phyloP scores from a whole-genome alignment of 345 rosid species.

The Lenwebbia sp. region DNA sequence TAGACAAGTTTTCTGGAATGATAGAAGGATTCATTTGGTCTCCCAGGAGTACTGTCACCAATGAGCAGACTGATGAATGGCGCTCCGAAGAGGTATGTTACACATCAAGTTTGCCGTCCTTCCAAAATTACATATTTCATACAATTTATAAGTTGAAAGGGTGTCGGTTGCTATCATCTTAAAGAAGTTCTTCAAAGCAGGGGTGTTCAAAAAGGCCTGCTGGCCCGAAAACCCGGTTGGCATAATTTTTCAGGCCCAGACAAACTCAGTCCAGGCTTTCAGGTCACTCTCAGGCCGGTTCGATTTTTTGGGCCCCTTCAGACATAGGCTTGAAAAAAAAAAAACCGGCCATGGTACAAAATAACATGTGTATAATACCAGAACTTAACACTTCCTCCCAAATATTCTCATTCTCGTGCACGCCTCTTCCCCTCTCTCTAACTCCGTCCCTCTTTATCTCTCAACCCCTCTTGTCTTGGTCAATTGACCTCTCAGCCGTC shows the following conservation, averaged over 20 bases:
- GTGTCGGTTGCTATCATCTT: background rate
- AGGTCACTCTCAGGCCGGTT: background rate
- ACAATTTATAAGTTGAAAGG: background rate
- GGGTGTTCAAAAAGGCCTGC: background rate
- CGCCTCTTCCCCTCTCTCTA: background rate
- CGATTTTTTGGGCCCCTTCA: background rate
- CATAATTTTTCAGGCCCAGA: background rate
- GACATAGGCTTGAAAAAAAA: background rate
- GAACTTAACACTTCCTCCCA: background rate
- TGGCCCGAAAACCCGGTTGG: background rate
- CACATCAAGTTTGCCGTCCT: background rate
- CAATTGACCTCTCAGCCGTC: background rate
- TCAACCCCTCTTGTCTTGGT: background rate
- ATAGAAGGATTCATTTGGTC: constrained; percentile 95
- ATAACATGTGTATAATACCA: background rate
- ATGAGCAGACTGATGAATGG: constrained; percentile 40
- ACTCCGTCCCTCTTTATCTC: background rate
- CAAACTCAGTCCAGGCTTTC: background rate
- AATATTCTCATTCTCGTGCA: background rate
- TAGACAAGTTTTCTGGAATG: constrained; percentile 83
- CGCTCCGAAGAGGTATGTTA: constrained; percentile 53
- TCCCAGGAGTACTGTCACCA: constrained; percentile 49
- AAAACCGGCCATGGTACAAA: rapidly evolving
- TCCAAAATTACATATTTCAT: background rate
- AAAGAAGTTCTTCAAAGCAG: background rate